A percentile compares a stretch with the other conserved stretches of the same genome.
Conservation (phyloP, 2,329 filamentous ascomycete species). For the Drechslera avenae region DNA sequence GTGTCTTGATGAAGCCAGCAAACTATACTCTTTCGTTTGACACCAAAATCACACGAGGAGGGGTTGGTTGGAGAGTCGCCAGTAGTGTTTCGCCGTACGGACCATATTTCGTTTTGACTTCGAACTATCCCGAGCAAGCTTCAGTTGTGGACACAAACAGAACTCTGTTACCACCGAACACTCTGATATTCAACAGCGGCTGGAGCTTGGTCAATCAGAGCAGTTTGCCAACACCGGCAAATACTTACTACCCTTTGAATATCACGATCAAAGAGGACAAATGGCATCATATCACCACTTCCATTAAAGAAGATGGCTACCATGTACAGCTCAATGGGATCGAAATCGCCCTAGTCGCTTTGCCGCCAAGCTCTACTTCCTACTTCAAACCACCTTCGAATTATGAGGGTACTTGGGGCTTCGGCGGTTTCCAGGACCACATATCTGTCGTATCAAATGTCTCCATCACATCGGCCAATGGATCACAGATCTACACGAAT, state of each 20-base stretch:
- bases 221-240: neutral
- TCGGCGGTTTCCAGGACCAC: slow-evolving; percentile 52
- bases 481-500: slow-evolving; percentile 1
- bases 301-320: neutral
- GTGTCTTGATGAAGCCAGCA: neutral
- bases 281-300: neutral
- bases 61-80: neutral
- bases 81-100: neutral
- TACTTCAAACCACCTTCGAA: slow-evolving; percentile 26
- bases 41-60: neutral
- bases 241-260: neutral
- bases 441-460: slow-evolving; percentile 47
- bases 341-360: neutral
- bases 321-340: neutral
- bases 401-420: slow-evolving; percentile 42
- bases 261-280: neutral
- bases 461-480: slow-evolving; percentile 10
- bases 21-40: slow-evolving; percentile 2
- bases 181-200: neutral
- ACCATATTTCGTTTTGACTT: slow-evolving; percentile 4
- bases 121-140: neutral
- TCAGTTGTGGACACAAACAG: slow-evolving; percentile 1
- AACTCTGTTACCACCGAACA: neutral
- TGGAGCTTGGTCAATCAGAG: slow-evolving; percentile 4
- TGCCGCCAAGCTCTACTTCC: neutral